Evolutionary conservation across 179 eudicot genomes (phyloP), one percentile per base, ranked within the genome.

Genomic region (Heliamphora ciliata): DNA sequence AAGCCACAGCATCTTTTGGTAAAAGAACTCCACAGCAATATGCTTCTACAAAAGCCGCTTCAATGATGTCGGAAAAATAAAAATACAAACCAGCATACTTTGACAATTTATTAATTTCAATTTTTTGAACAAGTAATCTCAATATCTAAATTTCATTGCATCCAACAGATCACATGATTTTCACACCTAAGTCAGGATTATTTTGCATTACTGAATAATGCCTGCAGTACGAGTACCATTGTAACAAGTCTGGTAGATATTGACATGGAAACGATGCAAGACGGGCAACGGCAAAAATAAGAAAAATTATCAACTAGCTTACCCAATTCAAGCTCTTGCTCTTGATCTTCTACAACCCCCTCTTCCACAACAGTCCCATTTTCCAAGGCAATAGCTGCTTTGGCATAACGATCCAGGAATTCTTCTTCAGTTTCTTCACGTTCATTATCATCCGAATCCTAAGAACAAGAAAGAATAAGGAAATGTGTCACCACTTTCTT

Each of bases 401-500:
- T 84, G 40, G 97, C 97, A 80, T 89, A 93, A 84, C 95, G 90
- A 82, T 92, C 87, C 66, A 93, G 83, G 84, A 93, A 93, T 77
- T 93, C 91, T 79, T 93, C 93, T 88, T 93, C 95, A 50, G 95
- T 93, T 87, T 93, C 97, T 84, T 93, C 97, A 47, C 68, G 90
- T 63, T 88, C 83, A 76, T 93, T 92, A 44, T 90, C 93, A 71
- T 93, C 94, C 5, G 94, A 93, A 78, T 90, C 97, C 95, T 90
- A 84, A 59, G 17, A 54, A 65, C 3, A 76, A 76, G 50, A 77
- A 63, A 78, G 14, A 47, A 24, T 51, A 66, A 24, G 21, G n/a
- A 21, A 51, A 71, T 17, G 46, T 46, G 24, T 66, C 81, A 68
- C 11, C 44, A 68, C 60, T 70, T 48, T 10, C 44, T 21, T 79